Evolutionary conservation across 2,329 filamentous ascomycete species (phyloP).

Genomic region (Aspergillus uvarum): DNA sequence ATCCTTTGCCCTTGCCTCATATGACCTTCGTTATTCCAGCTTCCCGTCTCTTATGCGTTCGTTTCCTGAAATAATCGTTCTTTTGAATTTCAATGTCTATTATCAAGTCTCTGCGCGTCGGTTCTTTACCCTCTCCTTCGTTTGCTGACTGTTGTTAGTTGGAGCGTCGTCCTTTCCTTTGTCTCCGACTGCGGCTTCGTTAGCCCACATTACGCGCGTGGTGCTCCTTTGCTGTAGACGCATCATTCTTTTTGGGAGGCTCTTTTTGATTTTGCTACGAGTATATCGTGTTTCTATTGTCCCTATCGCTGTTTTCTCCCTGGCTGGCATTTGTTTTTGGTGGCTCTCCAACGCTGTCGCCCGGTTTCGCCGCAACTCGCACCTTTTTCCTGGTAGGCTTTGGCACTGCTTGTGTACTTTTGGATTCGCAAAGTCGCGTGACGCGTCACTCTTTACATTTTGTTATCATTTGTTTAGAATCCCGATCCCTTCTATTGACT

Average conservation of each 20-base stretch:
- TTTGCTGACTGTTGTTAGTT: conserved; percentile 14
- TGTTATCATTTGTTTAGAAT: not conserved
- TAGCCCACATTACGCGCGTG: conserved; percentile 22
- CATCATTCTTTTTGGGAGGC: conserved; percentile 34
- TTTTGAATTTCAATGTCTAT: conserved; percentile 26
- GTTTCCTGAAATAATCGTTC: conserved; percentile 12
- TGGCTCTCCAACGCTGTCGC: conserved; percentile 8
- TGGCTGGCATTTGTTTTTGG: conserved; percentile 14
- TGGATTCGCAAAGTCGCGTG: conserved; percentile 16
- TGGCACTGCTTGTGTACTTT: conserved; percentile 9
- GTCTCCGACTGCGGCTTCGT: conserved; percentile 15
- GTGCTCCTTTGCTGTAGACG: conserved; percentile 27
- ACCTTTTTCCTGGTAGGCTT: conserved; percentile 7
- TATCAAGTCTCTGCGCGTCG: conserved; percentile 20
- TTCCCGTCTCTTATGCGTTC: conserved; percentile 12
- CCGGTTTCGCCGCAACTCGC: not conserved
- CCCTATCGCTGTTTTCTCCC: conserved; percentile 14
- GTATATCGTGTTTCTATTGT: not conserved
- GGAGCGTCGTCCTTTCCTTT: conserved; percentile 7
- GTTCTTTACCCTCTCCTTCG: conserved; percentile 13
- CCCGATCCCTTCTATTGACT: not conserved
- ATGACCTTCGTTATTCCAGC: conserved; percentile 5
- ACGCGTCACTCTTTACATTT: conserved; percentile 19
- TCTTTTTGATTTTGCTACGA: conserved; percentile 25
- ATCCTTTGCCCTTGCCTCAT: not conserved